phyloP scores from a whole-genome alignment of 192 early-diverging fungal species.

The Glomus cerebriforme region DNA sequence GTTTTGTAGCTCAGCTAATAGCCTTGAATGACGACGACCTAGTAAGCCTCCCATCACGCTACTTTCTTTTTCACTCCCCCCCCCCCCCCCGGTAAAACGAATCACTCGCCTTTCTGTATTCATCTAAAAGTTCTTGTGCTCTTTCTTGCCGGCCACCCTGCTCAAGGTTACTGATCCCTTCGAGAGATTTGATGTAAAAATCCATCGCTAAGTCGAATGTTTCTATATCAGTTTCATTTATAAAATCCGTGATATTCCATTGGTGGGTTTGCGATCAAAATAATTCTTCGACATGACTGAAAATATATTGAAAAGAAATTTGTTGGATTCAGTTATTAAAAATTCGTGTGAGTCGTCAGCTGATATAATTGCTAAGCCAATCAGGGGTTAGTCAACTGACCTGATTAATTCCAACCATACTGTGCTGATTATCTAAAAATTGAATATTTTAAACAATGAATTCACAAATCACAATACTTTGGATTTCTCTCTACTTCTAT shows the following conservation, averaged over 20 bases:
- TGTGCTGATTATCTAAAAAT: no score
- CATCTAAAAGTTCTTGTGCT: conserved; percentile 12
- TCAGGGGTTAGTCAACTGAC: no score
- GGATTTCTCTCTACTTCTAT: no score
- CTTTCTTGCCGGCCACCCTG: neutral
- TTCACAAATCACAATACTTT: no score
- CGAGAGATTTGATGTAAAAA: conserved; percentile 12
- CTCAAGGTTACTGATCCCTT: neutral
- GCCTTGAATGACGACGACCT: neutral
- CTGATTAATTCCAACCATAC: no score
- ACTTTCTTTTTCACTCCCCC: neutral
- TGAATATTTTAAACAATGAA: no score
- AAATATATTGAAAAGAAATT: no score
- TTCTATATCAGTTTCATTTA: conserved; percentile 15
- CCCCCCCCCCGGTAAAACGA: neutral
- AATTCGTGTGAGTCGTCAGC: no score
- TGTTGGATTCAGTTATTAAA: no score
- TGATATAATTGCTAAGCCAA: no score
- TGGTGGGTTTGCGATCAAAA: no score
- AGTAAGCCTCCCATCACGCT: conserved; percentile 13
- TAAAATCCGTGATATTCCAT: conserved; percentile 4
- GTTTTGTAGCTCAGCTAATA: conserved; percentile 33
- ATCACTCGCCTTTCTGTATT: conserved; percentile 10
- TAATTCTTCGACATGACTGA: no score
- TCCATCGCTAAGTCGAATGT: conserved; percentile 4